Conservation (phyloP, 108 stramenopile genomes). For the Cyclostephanos tholiformis region DNA sequence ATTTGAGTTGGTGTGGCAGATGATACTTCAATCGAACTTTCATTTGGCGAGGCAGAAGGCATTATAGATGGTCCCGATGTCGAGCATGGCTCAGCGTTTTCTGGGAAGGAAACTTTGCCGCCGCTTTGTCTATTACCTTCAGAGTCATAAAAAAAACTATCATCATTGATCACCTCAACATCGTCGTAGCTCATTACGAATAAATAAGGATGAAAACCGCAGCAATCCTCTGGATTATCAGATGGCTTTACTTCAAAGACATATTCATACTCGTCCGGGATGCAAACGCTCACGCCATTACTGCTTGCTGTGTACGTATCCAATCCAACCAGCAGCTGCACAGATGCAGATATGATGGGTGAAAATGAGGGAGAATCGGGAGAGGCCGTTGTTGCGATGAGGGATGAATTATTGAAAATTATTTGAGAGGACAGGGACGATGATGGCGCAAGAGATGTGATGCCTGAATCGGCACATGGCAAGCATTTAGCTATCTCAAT, state of each 20-base stretch:
- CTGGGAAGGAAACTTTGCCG: constrained; percentile 3
- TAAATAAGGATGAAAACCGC: constrained; percentile 29
- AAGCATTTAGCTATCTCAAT: constrained; percentile 26
- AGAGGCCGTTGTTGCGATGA: not conserved
- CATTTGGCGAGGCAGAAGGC: constrained; percentile 1
- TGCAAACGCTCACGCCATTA: constrained; percentile 8
- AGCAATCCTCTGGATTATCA: constrained; percentile 18
- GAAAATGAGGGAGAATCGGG: no score
- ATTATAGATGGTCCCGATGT: not conserved
- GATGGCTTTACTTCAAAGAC: constrained; percentile 28
- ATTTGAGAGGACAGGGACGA: not conserved
- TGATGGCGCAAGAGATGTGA: not conserved
- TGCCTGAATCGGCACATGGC: constrained; percentile 13
- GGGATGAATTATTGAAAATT: not conserved
- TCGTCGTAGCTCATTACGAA: constrained; percentile 15
- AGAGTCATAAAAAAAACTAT: not conserved
- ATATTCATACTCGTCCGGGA: constrained; percentile 21
- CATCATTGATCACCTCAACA: constrained; percentile 6
- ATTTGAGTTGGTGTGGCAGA: not conserved
- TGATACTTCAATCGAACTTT: not conserved
- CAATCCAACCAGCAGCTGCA: not conserved
- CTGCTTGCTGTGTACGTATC: not conserved
- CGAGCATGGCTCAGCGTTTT: constrained; percentile 10
- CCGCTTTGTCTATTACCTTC: not conserved
- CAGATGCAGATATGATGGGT: not conserved